Evolutionary conservation across 2,329 filamentous ascomycete species (phyloP).

Genomic region (Aspergillus sergii): DNA sequence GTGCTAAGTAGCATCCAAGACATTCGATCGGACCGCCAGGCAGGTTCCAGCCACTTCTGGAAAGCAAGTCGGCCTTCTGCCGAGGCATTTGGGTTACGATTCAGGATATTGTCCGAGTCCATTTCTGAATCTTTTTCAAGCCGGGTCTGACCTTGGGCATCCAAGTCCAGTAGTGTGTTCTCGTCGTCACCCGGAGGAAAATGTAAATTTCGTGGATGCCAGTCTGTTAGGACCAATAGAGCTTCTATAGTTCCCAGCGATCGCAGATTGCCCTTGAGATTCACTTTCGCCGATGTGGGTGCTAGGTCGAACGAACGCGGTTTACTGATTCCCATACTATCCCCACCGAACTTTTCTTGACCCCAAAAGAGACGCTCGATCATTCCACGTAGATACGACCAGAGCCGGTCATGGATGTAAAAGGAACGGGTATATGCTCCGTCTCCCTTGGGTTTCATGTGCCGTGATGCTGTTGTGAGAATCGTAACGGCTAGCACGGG

Average conservation of each 20-base stretch:
- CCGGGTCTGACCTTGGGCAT: conserved; percentile 66
- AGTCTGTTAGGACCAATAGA: conserved; percentile 90
- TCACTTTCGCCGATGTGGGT: conserved; percentile 53
- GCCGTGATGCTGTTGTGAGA: conserved; percentile 86
- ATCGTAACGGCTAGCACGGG: conserved; percentile 91
- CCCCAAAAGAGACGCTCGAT: conserved; percentile 94
- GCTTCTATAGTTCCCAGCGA: conserved; percentile 94
- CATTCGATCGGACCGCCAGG: conserved; percentile 92
- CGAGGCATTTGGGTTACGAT: conserved; percentile 56
- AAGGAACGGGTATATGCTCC: conserved; percentile 82
- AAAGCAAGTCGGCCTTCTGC: conserved; percentile 78
- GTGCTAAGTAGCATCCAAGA: conserved; percentile 97
- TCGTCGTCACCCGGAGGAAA: conserved; percentile 77
- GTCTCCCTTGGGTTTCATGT: conserved; percentile 76
- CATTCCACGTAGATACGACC: conserved; percentile 92
- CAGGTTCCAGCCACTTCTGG: conserved; percentile 94
- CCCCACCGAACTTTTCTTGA: conserved; percentile 91
- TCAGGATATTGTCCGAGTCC: conserved; percentile 43
- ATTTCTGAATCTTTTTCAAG: conserved; percentile 50
- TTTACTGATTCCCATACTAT: conserved; percentile 60
- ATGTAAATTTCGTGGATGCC: conserved; percentile 92
- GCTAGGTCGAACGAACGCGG: conserved; percentile 70
- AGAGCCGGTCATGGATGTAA: conserved; percentile 91
- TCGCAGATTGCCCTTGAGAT: conserved; percentile 73
- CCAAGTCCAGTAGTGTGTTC: conserved; percentile 66